Base-by-base conservation (phyloP, 306 rosid genomes). In the Dalbergia cochinchinensis region DNA sequence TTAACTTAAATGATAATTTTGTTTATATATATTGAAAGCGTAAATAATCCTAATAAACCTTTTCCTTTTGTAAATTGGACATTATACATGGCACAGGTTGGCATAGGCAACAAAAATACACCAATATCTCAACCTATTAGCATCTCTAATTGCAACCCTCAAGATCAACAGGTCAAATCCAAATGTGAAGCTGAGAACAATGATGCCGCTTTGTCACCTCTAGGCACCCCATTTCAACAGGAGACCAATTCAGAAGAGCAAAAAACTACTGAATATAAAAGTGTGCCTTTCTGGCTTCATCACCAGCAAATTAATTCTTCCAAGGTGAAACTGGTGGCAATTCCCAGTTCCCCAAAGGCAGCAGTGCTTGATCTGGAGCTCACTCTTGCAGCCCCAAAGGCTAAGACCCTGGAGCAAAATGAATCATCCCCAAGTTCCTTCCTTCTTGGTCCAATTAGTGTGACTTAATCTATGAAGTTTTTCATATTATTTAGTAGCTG, bases 291-390 rank as follows among this genome's bases (percentile, higher is more conserved):
- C 71, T 87, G 88, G 92, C 67, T 69, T 44, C 82, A 71, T 85
- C 71, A 85, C 11, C 88, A 75, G 75, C 69, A 80, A 72, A 86
- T 83, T 72, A 86, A 83, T 47, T 39, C 85, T n/a, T 47, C 83
- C 11, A 59, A 26, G 45, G 42, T 68, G 65, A 15, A 13, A 47
- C 53, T 9, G 41, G 11, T 26, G 31, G 31, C 15, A 47, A 47
- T 44, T 3, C 51, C 54, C 63, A 67, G 44, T 50, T 39, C 81
- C 15, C 11, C 87, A 67, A 72, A 67, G 45, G 71, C 70, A 20
- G 77, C 47, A 51, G 65, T 60, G 31, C 86, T 77, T 68, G 84
- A 90, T 85, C 87, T 90, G 63, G 92, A 90, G 78, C 92, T 92
- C 73, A 87, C 88, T 62, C 92, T 92, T 37, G 97, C 92, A 3